Percentiles rank a stretch among this genome's conserved stretches.
These are phyloP conservation scores for Pleurotus tuber-regium DNA, from an alignment of 768 basidiomycete genomes.

Conservation along the genomic window DNA sequence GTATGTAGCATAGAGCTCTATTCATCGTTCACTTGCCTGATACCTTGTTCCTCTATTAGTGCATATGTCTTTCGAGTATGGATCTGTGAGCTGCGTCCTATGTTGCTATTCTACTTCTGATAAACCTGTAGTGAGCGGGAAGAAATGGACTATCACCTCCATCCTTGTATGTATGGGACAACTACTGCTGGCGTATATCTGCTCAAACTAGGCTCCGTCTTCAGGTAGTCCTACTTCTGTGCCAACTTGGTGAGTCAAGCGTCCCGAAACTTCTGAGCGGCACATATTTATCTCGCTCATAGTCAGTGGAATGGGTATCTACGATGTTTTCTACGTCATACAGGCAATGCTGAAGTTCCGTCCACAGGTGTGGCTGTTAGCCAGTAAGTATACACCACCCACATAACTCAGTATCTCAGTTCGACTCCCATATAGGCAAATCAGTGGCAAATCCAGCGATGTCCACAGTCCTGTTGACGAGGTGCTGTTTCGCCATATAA, in stretches of 20 bases:
- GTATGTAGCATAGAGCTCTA: background rate
- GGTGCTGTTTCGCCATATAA: background rate
- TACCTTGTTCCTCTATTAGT: background rate
- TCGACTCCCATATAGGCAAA: background rate
- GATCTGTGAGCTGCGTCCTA: background rate
- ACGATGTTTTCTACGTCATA: background rate
- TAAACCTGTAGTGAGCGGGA: background rate
- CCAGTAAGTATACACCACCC: background rate
- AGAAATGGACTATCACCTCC: background rate
- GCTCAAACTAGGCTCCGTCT: too few species aligned
- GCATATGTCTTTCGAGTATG: background rate
- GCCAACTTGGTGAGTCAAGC: background rate
- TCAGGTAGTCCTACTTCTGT: background rate
- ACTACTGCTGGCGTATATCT: background rate
- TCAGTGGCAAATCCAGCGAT: background rate
- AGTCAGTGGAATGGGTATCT: background rate
- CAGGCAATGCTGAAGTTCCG: background rate
- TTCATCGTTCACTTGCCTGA: too few species aligned
- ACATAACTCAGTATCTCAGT: too few species aligned
- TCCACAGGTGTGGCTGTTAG: background rate
- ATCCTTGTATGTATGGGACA: background rate
- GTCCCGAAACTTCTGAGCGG: background rate
- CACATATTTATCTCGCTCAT: background rate
- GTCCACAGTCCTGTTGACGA: background rate
- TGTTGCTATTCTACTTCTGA: background rate